Evolutionary conservation across 2,329 filamentous ascomycete genomes (phyloP).

Genomic region (Beauveria rudraprayagi): DNA sequence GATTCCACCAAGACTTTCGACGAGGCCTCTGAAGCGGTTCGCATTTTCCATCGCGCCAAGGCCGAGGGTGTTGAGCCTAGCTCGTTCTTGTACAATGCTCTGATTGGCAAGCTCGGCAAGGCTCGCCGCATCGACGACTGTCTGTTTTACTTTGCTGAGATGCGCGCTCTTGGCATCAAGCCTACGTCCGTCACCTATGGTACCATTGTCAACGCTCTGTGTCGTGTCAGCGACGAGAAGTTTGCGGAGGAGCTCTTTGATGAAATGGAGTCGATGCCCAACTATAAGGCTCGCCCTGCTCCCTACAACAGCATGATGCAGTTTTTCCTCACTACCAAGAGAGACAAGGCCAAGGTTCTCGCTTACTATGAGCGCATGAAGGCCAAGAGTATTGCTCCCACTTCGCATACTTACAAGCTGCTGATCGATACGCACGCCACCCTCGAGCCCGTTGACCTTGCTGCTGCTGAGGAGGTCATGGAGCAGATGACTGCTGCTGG

Average conservation of each 20-base stretch:
- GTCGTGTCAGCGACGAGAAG: conserved; percentile 93
- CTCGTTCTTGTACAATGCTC: conserved; percentile 94
- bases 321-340: conserved; percentile 96
- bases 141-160: conserved; percentile 95
- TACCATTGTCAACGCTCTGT: conserved; percentile 95
- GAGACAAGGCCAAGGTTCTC: conserved; percentile 87
- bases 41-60: conserved; percentile 93
- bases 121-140: conserved; percentile 97
- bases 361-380: conserved; percentile 95
- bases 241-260: conserved; percentile 97
- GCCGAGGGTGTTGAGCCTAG: conserved; percentile 90
- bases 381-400: conserved; percentile 76
- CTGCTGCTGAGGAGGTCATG: conserved; percentile 75
- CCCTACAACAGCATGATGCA: conserved; percentile 99
- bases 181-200: conserved; percentile 97
- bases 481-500: conserved; percentile 67
- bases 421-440: conserved; percentile 93
- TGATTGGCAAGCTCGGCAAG: conserved; percentile 97
- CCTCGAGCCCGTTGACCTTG: conserved; percentile 83
- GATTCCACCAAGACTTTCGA: conserved; percentile 97
- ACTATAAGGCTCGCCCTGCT: conserved; percentile 95
- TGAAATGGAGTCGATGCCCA: conserved; percentile 97
- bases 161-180: conserved; percentile 86
- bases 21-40: conserved; percentile 91
- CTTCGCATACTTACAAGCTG: conserved; percentile 94